Conservation (phyloP, 2,329 filamentous ascomycete species). For the Pseudogymnoascus sp. region DNA sequence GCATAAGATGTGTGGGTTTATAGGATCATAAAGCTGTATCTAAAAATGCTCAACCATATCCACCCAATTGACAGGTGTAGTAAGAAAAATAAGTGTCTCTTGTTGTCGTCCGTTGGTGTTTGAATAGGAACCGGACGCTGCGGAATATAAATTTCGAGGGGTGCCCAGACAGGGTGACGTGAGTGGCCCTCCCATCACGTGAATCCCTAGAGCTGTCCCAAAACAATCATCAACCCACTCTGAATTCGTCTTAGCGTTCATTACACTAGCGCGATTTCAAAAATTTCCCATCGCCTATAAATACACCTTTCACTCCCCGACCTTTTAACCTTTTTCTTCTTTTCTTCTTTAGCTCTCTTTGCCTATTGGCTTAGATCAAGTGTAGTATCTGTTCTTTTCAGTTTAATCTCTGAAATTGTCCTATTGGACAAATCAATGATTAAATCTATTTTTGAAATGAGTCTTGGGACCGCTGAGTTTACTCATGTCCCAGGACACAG, state of each 20-base stretch:
- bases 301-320: neutral
- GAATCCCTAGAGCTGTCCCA: neutral
- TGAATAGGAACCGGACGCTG: neutral
- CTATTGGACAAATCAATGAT: conserved; percentile 65
- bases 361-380: conserved; percentile 76
- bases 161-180: neutral
- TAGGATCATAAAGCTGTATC: neutral
- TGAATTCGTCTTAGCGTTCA: neutral
- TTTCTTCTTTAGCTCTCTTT: conserved; percentile 45
- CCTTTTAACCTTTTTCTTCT: neutral
- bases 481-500: conserved; percentile 58
- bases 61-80: neutral
- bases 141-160: neutral
- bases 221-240: neutral
- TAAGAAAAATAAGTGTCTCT: neutral
- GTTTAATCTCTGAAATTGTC: conserved; percentile 89
- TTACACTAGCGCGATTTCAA: no score
- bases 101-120: neutral
- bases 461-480: conserved; percentile 60
- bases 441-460: conserved; percentile 71
- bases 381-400: conserved; percentile 97
- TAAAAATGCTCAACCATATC: neutral
- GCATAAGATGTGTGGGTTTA: neutral
- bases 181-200: neutral
- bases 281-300: no score